Conservation (phyloP, 164 flowering plant genomes). For the Tetracentron sinense region DNA sequence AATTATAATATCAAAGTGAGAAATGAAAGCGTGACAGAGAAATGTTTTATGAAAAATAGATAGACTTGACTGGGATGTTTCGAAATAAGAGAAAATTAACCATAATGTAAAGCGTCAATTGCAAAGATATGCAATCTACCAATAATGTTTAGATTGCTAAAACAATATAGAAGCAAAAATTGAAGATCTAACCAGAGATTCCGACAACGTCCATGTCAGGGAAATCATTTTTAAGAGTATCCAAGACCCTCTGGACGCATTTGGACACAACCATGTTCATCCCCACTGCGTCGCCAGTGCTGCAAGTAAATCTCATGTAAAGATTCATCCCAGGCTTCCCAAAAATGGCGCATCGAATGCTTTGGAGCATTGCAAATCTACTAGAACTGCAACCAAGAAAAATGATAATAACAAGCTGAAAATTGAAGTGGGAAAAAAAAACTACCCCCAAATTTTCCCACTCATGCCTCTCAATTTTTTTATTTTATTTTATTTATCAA, state of each 20-base stretch:
- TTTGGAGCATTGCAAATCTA: constrained; percentile 47
- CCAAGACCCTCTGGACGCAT: constrained; percentile 57
- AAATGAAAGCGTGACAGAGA: too few relatives aligned
- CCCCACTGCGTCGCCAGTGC: constrained; percentile 67
- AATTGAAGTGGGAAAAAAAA: not conserved
- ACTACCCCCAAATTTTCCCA: too few relatives aligned
- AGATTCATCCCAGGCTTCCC: constrained; percentile 64
- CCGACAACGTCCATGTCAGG: constrained; percentile 69
- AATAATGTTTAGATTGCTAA: too few relatives aligned
- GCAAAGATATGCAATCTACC: too few relatives aligned
- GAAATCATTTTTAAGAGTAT: constrained; percentile 47
- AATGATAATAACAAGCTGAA: not conserved
- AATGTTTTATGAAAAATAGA: too few relatives aligned
- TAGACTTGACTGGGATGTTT: too few relatives aligned
- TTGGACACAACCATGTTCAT: constrained; percentile 68
- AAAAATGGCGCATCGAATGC: constrained; percentile 46
- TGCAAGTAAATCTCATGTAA: constrained; percentile 44
- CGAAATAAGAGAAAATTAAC: too few relatives aligned
- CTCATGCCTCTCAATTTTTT: too few relatives aligned
- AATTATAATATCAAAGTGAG: too few relatives aligned
- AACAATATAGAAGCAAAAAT: not conserved
- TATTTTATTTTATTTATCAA: too few relatives aligned
- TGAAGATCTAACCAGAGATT: constrained; percentile 34
- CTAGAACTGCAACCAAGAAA: constrained; percentile 31
- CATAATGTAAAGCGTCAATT: too few relatives aligned